Percentiles rank a stretch among this genome's conserved stretches.
These are phyloP conservation scores for Larix kaempferi DNA, from an alignment of 75 land plant species.

Conservation along the genomic window DNA sequence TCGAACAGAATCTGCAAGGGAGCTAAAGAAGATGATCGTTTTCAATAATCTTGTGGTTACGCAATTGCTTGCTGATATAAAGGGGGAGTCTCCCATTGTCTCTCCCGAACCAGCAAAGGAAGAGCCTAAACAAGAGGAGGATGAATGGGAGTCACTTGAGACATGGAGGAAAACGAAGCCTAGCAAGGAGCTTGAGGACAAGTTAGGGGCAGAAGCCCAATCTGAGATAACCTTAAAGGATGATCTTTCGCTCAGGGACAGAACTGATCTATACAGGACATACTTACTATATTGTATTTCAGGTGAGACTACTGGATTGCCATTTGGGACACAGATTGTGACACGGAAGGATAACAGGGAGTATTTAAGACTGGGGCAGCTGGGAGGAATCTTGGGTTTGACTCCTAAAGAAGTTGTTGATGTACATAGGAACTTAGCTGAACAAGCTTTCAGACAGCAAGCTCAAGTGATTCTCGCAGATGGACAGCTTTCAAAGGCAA, in stretches of 20 bases:
- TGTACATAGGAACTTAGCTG: slow-evolving; percentile 77
- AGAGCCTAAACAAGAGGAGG: slow-evolving; percentile 50
- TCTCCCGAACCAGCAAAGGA: slow-evolving; percentile 24
- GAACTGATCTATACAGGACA: slow-evolving; percentile 78
- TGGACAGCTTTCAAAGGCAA: slow-evolving; percentile 82
- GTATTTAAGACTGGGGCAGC: slow-evolving; percentile 69
- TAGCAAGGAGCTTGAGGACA: slow-evolving; percentile 36
- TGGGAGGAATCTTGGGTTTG: slow-evolving; percentile 81
- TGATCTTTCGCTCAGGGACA: slow-evolving; percentile 75
- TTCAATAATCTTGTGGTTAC: slow-evolving; percentile 86
- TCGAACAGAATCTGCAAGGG: slow-evolving; percentile 67
- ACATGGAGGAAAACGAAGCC: slow-evolving; percentile 65
- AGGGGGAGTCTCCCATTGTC: slow-evolving; percentile 48
- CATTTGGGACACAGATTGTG: slow-evolving; percentile 79
- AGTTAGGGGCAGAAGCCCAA: slow-evolving; percentile 61
- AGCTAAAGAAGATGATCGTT: slow-evolving; percentile 83
- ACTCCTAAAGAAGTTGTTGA: slow-evolving; percentile 62
- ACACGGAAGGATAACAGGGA: slow-evolving; percentile 69
- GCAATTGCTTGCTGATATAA: slow-evolving; percentile 73
- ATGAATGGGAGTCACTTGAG: slow-evolving; percentile 67
- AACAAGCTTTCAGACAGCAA: slow-evolving; percentile 86
- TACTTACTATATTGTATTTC: slow-evolving; percentile 75
- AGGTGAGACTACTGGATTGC: slow-evolving; percentile 73
- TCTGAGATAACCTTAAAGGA: slow-evolving; percentile 82
- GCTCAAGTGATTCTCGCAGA: slow-evolving; percentile 94